Conservation (phyloP, 2,329 filamentous ascomycete genomes). For the Colletotrichum tropicicola region DNA sequence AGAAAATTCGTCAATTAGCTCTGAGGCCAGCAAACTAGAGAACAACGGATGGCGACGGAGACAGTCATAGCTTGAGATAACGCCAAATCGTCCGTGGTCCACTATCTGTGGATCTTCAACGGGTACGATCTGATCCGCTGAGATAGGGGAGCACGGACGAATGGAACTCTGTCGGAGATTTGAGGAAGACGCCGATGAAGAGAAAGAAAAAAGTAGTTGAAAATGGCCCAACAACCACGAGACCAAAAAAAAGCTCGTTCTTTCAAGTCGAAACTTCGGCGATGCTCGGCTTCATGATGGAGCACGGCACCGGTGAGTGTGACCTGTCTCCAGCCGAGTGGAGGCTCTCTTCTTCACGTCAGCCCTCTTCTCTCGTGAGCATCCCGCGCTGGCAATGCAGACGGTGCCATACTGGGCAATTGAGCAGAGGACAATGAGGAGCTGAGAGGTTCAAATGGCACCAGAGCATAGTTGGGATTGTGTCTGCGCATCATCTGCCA, state of each 20-base stretch:
- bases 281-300: constrained; percentile 25
- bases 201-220: constrained; percentile 11
- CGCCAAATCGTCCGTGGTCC: not conserved
- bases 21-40: not conserved
- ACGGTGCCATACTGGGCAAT: not conserved
- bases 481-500: not conserved
- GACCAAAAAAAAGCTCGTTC: constrained; percentile 17
- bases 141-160: constrained; percentile 27
- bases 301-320: constrained; percentile 16
- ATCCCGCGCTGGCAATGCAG: constrained; percentile 2
- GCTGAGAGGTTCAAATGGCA: not conserved
- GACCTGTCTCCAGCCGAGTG: constrained; percentile 20
- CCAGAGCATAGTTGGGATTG: not conserved
- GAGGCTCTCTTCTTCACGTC: constrained; percentile 2
- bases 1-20: not conserved
- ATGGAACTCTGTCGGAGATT: constrained; percentile 4
- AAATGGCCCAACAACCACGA: not conserved
- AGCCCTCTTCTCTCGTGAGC: not conserved
- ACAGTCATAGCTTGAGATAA: constrained; percentile 26
- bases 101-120: constrained; percentile 29
- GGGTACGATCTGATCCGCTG: constrained; percentile 27
- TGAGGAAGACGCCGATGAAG: constrained; percentile 9
- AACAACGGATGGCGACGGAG: not conserved
- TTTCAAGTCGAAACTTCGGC: constrained; percentile 6
- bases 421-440: not conserved